A percentile compares a stretch with the other conserved stretches of the same genome.
phyloP scores from a whole-genome alignment of 148 eudicot genomes.

The Persicaria tinctoria region DNA sequence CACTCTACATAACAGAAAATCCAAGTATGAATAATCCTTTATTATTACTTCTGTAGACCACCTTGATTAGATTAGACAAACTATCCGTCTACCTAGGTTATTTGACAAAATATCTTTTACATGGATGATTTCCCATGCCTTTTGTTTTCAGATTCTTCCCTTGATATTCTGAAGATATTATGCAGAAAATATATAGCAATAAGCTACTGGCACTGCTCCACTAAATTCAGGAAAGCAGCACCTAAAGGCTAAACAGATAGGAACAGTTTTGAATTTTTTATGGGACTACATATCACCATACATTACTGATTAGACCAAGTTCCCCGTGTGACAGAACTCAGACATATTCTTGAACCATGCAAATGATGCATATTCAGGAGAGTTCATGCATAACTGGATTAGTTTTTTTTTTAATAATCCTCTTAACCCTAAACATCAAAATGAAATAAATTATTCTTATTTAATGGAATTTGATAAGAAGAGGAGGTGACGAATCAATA shows the following conservation, averaged over 20 bases:
- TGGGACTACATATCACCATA: neutral
- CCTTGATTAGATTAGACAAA: neutral
- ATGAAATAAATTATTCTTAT: neutral
- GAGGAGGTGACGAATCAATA: slow-evolving; percentile 16
- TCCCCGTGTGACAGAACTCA: neutral
- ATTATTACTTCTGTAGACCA: neutral
- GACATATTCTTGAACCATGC: neutral
- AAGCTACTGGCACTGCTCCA: neutral
- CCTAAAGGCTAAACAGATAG: neutral
- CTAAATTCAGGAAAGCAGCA: neutral
- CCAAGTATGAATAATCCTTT: neutral
- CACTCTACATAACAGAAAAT: slow-evolving; percentile 36
- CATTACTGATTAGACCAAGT: neutral
- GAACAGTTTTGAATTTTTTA: neutral
- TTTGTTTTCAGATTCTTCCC: neutral
- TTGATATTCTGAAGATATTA: neutral
- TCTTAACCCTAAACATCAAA: neutral
- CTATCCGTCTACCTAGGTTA: neutral
- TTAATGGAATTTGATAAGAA: neutral
- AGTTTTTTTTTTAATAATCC: neutral
- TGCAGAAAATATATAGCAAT: neutral
- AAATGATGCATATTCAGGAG: neutral
- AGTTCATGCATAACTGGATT: neutral
- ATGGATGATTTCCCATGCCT: neutral
- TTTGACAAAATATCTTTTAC: neutral